A percentile compares a stretch with the other conserved stretches of the same genome.
Evolutionary conservation across 2,329 filamentous ascomycete genomes (phyloP).

Genomic region (Triangularia verruculosa): DNA sequence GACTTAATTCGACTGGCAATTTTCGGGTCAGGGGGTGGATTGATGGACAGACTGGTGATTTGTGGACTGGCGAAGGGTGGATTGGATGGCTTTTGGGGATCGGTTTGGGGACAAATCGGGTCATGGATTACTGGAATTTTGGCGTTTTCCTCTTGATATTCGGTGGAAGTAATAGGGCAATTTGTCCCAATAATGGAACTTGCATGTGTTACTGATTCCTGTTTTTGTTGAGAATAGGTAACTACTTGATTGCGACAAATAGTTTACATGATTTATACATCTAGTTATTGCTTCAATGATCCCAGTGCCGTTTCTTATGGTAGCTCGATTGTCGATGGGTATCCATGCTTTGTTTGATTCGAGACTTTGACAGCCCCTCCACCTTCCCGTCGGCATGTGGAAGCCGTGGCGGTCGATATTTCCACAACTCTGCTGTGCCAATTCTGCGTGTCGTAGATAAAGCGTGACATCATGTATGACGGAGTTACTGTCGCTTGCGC

Average conservation of each 20-base stretch:
- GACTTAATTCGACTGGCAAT: not conserved
- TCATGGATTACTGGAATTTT: no score
- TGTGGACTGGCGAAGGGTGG: not conserved
- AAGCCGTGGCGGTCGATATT: not conserved
- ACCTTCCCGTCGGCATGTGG: not conserved
- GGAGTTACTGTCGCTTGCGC: not conserved
- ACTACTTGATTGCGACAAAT: not conserved
- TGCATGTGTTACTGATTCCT: no score
- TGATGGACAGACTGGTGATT: not conserved
- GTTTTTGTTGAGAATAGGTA: no score
- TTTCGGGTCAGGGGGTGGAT: not conserved
- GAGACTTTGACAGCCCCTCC: not conserved
- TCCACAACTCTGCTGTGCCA: slow-evolving; percentile 10
- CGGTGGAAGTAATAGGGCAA: no score
- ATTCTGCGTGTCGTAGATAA: slow-evolving; percentile 6
- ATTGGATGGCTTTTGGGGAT: not conserved
- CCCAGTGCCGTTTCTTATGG: no score
- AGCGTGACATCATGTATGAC: slow-evolving; percentile 1
- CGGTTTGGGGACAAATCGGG: no score
- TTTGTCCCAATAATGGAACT: no score
- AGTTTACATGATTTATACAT: not conserved
- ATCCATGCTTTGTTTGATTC: not conserved
- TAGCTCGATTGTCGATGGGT: not conserved
- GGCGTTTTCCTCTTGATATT: no score
- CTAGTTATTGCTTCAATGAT: no score